Evolutionary conservation across 2,329 filamentous ascomycete genomes (phyloP), one percentile per base, ranked within the genome.

Genomic region (Paraphaeosphaeria minitans): DNA sequence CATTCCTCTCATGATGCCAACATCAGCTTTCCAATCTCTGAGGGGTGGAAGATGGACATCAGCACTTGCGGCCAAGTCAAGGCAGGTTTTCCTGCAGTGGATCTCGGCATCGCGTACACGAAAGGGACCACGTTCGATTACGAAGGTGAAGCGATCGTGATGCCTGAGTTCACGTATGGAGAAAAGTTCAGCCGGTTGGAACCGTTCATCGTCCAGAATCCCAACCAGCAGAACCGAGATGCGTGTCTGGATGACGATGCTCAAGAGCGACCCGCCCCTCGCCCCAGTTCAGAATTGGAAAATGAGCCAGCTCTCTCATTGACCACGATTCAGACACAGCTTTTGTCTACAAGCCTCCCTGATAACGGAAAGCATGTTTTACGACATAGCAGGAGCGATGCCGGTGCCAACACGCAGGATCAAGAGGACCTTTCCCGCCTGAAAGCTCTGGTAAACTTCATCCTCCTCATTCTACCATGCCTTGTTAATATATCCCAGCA

Each of bases 41-140:
- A 70, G 21, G 68, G 77, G 5, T 73, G 75, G 10, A 68, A 66
- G 27, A 77, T 66, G 57, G 67, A 74, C 59, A 74, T 68, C 2
- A 70, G 73, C 56, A 64, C 67, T 9, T 72, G 72, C 67, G 69
- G 75, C 49, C 47, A 60, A 31, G 75, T 80, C 59, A 65, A 75
- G 27, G 74, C 77, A 21, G 73, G 73, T 41, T 78, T 70, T 59
- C 79, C 81, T 66, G 70, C 67, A 77, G 57, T 59, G 16, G 24
- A 37, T 8, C 51, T 62, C 13, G 43, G 50, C 43, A 71, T 78
- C 13, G 64, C 63, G 70, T 74, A 47, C 73, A 72, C 50, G 10
- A 53, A 51, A 31, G 43, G 31, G 13, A 35, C 19, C 10, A 14
- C 21, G 5, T 48, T 21, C 8, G 19, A 21, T 8, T n/a, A 58